Evolutionary conservation across 2,329 filamentous ascomycete genomes (phyloP), one percentile per base, ranked within the genome.

Genomic region (Hymenotorrendiella dingleyae): DNA sequence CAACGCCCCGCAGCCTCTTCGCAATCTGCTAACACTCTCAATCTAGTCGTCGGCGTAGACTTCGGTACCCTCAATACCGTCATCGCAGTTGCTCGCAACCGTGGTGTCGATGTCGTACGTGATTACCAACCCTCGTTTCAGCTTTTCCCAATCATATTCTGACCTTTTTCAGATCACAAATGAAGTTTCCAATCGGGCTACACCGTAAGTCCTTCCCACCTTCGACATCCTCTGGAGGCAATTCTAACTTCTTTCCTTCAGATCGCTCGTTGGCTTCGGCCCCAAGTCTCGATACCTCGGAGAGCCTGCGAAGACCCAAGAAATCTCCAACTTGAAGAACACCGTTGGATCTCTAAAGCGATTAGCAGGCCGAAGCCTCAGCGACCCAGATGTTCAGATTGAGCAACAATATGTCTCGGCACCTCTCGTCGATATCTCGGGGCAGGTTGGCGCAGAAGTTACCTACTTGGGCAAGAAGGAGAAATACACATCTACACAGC

Each of bases 241-340:
- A 26, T 20, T 33, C 48, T 54, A 39, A 58, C 44, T 34, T 33
- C 45, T 24, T 48, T 38, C 45, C 42, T n/a, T n/a, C 61, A 94
- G 90, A 50, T 89, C 93, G 50, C 76, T 98, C 54, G 93, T 98
- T 60, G 90, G 88, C 61, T 98, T 98, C 68, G 88, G 89, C 47
- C 84, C 88, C 65, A 95, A 94, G 73, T 82, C 79, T 67, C 86
- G 93, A 73, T 94, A 94, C 66, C 78, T 98, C 54, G 93, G 93
- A 55, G 93, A 98, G 73, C 70, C 86, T 45, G 93, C 93, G 57
- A 97, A 97, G 80, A 97, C 91, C 56, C 91, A 96, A 72, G 93
- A 98, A 72, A 94, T 95, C 65, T 95, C 91, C 63, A 98, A 98
- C 76, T 81, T 97, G 62, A 98, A 97, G 76, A 98, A 98, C 78